Conservation (phyloP, 768 basidiomycete species). For the Pleurotus tuoliensis region DNA sequence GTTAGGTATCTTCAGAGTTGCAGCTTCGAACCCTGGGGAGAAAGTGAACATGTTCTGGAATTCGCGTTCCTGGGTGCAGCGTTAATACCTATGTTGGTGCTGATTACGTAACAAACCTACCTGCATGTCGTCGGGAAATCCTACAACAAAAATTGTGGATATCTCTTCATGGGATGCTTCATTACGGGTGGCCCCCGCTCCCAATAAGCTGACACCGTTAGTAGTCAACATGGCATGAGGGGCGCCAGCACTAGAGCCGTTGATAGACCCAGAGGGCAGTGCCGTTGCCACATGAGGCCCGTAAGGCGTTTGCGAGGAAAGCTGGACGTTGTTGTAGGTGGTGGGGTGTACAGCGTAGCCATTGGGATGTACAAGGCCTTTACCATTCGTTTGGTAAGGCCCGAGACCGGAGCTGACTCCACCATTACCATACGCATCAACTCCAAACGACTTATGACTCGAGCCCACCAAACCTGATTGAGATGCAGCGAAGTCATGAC, state of each 20-base stretch:
- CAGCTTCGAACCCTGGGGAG: slow-evolving; percentile 92
- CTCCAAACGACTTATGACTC: slow-evolving; percentile 25
- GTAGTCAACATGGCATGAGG: slow-evolving; percentile 22
- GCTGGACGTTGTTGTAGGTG: slow-evolving; percentile 31
- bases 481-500: slow-evolving; percentile 29
- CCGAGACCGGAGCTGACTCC: not conserved
- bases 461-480: slow-evolving; percentile 22
- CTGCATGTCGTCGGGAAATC: slow-evolving; percentile 99
- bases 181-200: slow-evolving; percentile 19
- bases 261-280: slow-evolving; percentile 18
- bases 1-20: slow-evolving; percentile 95
- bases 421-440: slow-evolving; percentile 25
- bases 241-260: slow-evolving; percentile 19
- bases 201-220: slow-evolving; percentile 9
- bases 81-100: slow-evolving; percentile 12
- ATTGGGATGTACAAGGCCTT: slow-evolving; percentile 11
- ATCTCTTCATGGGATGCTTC: slow-evolving; percentile 72
- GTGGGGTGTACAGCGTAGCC: not conserved
- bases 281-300: slow-evolving; percentile 60
- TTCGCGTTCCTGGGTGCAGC: slow-evolving; percentile 78
- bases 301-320: slow-evolving; percentile 74
- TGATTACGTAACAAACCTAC: slow-evolving; percentile 37
- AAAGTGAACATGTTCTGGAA: slow-evolving; percentile 99
- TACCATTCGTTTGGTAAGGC: not conserved
- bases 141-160: slow-evolving; percentile 96